Conservation (phyloP, 441 rosid genomes). For the Erodium trifolium region DNA sequence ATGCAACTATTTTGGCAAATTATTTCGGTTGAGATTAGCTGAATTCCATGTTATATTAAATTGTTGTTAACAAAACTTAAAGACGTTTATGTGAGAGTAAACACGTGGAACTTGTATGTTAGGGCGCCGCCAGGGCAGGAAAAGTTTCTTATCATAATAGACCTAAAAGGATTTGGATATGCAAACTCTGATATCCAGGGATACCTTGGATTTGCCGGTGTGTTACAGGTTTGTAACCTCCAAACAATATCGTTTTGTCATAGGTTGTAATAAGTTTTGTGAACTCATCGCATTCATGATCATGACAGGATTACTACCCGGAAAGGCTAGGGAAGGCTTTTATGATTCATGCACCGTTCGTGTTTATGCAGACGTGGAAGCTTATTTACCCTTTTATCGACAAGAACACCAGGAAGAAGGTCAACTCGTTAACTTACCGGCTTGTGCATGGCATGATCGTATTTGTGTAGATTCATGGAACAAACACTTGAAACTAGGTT, state of each 20-base stretch:
- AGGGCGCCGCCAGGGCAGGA: conserved; percentile 37
- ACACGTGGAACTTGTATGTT: conserved; percentile 7
- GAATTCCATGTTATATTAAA: neutral
- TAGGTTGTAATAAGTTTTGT: neutral
- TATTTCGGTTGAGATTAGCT: neutral
- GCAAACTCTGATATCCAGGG: conserved; percentile 39
- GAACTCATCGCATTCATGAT: neutral
- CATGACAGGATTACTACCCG: conserved; percentile 54
- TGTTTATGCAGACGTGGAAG: conserved; percentile 50
- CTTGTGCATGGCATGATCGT: no score
- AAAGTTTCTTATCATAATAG: conserved; percentile 35
- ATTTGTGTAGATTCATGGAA: no score
- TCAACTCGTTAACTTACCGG: neutral
- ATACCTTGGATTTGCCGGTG: conserved; percentile 28
- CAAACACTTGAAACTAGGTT: no score
- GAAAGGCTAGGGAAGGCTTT: conserved; percentile 50
- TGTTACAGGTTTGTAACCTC: conserved; percentile 29
- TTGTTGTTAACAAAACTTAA: no score
- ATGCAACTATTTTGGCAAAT: no score
- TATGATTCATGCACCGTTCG: conserved; percentile 41
- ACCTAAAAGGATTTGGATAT: conserved; percentile 46
- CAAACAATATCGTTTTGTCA: neutral
- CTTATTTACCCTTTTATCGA: conserved; percentile 46
- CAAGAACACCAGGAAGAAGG: conserved; percentile 45
- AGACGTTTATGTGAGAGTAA: no score